Conservation (phyloP, 2,329 filamentous ascomycete genomes). For the Arthroderma uncinatum region DNA sequence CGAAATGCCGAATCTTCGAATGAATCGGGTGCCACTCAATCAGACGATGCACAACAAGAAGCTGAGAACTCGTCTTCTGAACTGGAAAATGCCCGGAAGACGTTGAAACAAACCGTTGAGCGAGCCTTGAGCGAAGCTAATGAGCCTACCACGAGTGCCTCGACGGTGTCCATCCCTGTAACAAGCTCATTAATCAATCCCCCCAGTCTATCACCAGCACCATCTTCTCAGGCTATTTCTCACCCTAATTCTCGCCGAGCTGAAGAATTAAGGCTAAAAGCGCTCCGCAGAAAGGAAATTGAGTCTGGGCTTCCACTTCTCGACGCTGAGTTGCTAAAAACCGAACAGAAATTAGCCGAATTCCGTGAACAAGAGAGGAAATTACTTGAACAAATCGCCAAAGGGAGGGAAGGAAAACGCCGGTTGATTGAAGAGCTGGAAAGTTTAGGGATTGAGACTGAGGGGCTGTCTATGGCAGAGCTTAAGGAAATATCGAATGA, state of each 20-base stretch:
- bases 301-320: conserved; percentile 37
- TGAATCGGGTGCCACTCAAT: background rate
- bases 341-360: conserved; percentile 25
- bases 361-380: conserved; percentile 29
- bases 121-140: background rate
- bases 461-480: conserved; percentile 26
- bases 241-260: conserved; percentile 18
- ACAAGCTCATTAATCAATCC: background rate
- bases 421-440: conserved; percentile 41
- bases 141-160: background rate
- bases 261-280: conserved; percentile 28
- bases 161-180: background rate
- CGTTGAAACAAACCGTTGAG: background rate
- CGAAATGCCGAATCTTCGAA: conserved; percentile 26
- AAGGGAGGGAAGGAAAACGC: conserved; percentile 33
- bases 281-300: conserved; percentile 39
- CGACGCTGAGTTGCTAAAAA: conserved; percentile 35
- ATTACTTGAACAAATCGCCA: conserved; percentile 37
- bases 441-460: conserved; percentile 38
- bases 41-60: background rate
- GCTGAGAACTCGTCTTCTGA: conserved; percentile 2
- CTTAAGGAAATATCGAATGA: background rate
- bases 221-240: conserved; percentile 15
- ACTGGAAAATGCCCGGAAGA: background rate
- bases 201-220: background rate